These are phyloP conservation scores for Gelatoporia subvermispora DNA, from an alignment of 768 basidiomycete species.

Conservation along the genomic window DNA sequence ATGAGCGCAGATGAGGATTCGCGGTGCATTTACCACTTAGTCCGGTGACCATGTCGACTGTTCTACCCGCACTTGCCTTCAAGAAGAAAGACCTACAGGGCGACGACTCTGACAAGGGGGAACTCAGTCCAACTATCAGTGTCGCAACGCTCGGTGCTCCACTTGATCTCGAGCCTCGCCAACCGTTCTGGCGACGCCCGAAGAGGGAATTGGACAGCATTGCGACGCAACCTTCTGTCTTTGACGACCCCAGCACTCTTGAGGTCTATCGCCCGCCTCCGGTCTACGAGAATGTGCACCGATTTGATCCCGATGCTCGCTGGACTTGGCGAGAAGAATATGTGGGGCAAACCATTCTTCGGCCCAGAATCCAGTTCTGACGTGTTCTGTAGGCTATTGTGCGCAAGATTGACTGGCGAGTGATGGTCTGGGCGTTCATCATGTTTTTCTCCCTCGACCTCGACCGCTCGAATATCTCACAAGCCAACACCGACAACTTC, in stretches of 20 bases:
- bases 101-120: slow-evolving; percentile 14
- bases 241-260: slow-evolving; percentile 48
- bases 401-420: slow-evolving; percentile 54
- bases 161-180: slow-evolving; percentile 15
- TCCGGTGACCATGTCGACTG: slow-evolving; percentile 13
- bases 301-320: slow-evolving; percentile 60
- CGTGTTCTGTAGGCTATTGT: slow-evolving; percentile 31
- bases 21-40: too few relatives aligned
- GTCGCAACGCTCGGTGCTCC: slow-evolving; percentile 22
- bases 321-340: slow-evolving; percentile 73
- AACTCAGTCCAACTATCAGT: slow-evolving; percentile 13
- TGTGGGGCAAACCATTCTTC: slow-evolving; percentile 24
- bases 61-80: background rate
- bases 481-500: slow-evolving; percentile 69
- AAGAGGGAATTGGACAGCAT: slow-evolving; percentile 41
- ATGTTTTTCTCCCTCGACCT: slow-evolving; percentile 63
- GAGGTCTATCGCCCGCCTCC: slow-evolving; percentile 49
- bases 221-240: slow-evolving; percentile 60
- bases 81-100: background rate
- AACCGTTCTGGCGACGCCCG: slow-evolving; percentile 28
- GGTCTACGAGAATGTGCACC: slow-evolving; percentile 54
- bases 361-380: slow-evolving; percentile 15
- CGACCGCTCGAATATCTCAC: slow-evolving; percentile 56
- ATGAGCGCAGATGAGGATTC: too few relatives aligned
- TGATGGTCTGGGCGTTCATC: slow-evolving; percentile 56